phyloP scores from a whole-genome alignment of 202 grass and related monocot species.

The Sporobolus alterniflorus region DNA sequence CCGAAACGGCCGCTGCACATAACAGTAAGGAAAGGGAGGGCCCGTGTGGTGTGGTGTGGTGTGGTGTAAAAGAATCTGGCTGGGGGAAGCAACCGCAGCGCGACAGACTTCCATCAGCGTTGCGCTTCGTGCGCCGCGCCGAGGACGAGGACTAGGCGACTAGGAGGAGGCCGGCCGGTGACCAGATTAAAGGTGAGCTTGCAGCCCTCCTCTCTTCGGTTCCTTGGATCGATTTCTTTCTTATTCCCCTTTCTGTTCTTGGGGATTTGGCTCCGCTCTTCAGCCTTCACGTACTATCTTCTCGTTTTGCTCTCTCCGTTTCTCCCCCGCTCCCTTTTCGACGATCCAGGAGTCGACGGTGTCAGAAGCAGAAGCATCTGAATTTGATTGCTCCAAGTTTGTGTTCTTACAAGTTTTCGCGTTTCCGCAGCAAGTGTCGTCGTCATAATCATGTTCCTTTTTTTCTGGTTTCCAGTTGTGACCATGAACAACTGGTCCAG shows the following conservation, averaged over 20 bases:
- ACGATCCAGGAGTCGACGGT: neutral
- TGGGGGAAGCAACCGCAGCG: constrained; percentile 3
- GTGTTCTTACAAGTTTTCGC: constrained; percentile 13
- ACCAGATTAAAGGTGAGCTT: no score
- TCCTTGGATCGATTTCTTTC: neutral
- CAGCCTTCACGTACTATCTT: no score
- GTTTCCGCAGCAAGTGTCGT: no score
- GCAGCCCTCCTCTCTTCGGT: neutral
- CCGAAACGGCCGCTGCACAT: constrained; percentile 1
- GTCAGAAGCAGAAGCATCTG: neutral
- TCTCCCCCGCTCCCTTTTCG: neutral
- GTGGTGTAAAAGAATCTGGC: constrained; percentile 15
- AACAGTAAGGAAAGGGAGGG: constrained; percentile 13
- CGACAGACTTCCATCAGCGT: constrained; percentile 6
- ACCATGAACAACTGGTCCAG: no score
- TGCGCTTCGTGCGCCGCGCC: constrained; percentile 16
- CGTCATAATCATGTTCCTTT: neutral
- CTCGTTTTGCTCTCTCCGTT: neutral
- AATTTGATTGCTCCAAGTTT: neutral
- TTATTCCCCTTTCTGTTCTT: neutral
- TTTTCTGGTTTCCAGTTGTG: neutral
- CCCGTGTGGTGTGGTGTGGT: neutral
- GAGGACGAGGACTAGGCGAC: neutral
- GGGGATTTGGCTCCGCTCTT: neutral
- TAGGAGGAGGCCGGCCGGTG: constrained; percentile 1